These are phyloP conservation scores for Davidsoniella eucalypti DNA, from an alignment of 2,329 filamentous ascomycete genomes.

Conservation along the genomic window DNA sequence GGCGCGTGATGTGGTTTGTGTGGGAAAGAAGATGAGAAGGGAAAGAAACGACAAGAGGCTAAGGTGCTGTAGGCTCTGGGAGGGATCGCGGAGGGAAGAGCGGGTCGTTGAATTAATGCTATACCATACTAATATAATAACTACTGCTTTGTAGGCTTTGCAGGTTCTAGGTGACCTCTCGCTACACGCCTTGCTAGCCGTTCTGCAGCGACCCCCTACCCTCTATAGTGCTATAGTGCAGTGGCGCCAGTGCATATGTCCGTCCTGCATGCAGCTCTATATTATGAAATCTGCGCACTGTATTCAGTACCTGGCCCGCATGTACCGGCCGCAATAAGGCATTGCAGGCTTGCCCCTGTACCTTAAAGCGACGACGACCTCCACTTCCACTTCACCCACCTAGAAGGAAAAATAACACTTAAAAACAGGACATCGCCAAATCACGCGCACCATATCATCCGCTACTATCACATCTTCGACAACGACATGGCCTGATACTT, in stretches of 20 bases:
- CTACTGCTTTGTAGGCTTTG: neutral
- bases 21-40: conserved; percentile 2
- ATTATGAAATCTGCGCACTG: neutral
- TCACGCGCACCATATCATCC: neutral
- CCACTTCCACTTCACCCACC: neutral
- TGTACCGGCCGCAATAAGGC: conserved; percentile 2
- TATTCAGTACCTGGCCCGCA: neutral
- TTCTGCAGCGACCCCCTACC: too few species aligned
- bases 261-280: neutral
- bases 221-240: too few species aligned
- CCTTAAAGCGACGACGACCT: conserved; percentile 14
- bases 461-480: too few species aligned
- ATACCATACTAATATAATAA: neutral
- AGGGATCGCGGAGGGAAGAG: conserved; percentile 9
- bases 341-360: conserved; percentile 5
- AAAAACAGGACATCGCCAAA: neutral
- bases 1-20: neutral
- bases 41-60: conserved; percentile 5
- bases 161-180: neutral
- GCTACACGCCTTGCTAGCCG: too few species aligned
- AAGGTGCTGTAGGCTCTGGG: neutral
- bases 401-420: neutral
- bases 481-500: neutral
- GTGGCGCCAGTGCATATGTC: too few species aligned
- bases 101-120: conserved; percentile 3